Percentiles rank a stretch among this genome's conserved stretches.
Evolutionary conservation across 2,329 filamentous ascomycete species (phyloP).

Genomic region (Trichothecium roseum): DNA sequence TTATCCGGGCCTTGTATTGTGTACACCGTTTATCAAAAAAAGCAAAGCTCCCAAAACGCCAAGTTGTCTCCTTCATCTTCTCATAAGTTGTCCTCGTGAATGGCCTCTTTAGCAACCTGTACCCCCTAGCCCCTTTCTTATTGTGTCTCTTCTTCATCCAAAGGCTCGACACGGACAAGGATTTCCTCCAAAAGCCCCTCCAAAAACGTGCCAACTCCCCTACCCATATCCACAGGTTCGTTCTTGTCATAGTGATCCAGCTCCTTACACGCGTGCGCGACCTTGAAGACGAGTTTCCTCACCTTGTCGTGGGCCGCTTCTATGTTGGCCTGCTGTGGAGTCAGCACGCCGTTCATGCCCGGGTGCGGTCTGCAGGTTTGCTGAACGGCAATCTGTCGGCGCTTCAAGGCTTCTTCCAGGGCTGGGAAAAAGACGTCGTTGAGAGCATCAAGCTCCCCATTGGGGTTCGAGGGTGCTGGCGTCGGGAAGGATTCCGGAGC

Average conservation of each 20-base stretch:
- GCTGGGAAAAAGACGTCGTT: conserved; percentile 90
- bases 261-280: conserved; percentile 75
- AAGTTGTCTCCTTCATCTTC: no score
- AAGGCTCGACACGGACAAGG: conserved; percentile 78
- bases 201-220: conserved; percentile 77
- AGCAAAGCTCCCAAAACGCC: no score
- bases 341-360: conserved; percentile 29
- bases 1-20: no score
- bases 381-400: conserved; percentile 56
- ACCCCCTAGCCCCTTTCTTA: no score
- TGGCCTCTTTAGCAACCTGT: no score
- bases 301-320: conserved; percentile 73
- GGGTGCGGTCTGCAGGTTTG: conserved; percentile 34
- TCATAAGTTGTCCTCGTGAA: no score
- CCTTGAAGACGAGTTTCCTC: conserved; percentile 68
- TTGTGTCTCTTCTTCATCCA: conserved; percentile 57
- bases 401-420: conserved; percentile 78
- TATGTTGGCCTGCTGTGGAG: conserved; percentile 56
- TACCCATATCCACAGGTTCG: conserved; percentile 86
- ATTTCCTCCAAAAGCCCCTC: conserved; percentile 93
- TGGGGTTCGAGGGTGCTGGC: conserved; percentile 44
- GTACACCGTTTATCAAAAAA: no score
- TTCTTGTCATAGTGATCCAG: conserved; percentile 82
- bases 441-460: conserved; percentile 71
- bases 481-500: conserved; percentile 43